phyloP scores from a whole-genome alignment of 805 yeast species.

The Isabelozyma rhagii region DNA sequence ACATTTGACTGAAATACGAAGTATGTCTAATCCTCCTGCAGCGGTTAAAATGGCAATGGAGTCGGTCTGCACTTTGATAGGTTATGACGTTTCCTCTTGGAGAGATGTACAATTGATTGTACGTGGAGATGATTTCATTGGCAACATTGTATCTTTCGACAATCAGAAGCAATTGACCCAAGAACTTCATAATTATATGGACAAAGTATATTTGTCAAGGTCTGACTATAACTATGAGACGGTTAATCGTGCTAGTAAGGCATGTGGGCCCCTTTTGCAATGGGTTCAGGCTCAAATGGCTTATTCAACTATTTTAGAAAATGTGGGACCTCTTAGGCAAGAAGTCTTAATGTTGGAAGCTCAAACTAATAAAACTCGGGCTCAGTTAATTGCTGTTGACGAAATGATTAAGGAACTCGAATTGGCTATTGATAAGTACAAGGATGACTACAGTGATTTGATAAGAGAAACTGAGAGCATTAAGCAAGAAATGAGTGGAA shows the following conservation, averaged over 20 bases:
- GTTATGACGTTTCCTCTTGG: conserved; percentile 68
- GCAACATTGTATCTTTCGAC: conserved; percentile 74
- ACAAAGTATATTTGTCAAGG: conserved; percentile 54
- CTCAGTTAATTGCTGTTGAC: conserved; percentile 70
- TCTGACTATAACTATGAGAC: conserved; percentile 67
- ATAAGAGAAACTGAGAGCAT: conserved; percentile 77
- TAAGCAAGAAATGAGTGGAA: conserved; percentile 64
- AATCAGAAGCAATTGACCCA: conserved; percentile 55
- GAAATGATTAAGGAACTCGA: conserved; percentile 79
- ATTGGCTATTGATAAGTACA: conserved; percentile 62
- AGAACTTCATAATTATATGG: conserved; percentile 55
- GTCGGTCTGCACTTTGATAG: conserved; percentile 81
- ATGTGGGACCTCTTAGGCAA: conserved; percentile 66
- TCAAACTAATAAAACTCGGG: conserved; percentile 58
- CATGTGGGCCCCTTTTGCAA: conserved; percentile 85
- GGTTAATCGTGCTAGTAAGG: conserved; percentile 87
- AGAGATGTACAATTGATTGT: conserved; percentile 78
- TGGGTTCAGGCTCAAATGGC: conserved; percentile 91
- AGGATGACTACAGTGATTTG: conserved; percentile 63
- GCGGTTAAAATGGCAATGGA: conserved; percentile 83
- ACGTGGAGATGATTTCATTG: conserved; percentile 82
- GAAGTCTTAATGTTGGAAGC: conserved; percentile 63
- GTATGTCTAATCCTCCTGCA: conserved; percentile 88
- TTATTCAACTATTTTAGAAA: conserved; percentile 68
- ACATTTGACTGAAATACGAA: conserved; percentile 82